Percentiles rank a stretch among this genome's conserved stretches.
These are phyloP conservation scores for Sambucus nigra DNA, from an alignment of 129 eudicot species.

Conservation along the genomic window DNA sequence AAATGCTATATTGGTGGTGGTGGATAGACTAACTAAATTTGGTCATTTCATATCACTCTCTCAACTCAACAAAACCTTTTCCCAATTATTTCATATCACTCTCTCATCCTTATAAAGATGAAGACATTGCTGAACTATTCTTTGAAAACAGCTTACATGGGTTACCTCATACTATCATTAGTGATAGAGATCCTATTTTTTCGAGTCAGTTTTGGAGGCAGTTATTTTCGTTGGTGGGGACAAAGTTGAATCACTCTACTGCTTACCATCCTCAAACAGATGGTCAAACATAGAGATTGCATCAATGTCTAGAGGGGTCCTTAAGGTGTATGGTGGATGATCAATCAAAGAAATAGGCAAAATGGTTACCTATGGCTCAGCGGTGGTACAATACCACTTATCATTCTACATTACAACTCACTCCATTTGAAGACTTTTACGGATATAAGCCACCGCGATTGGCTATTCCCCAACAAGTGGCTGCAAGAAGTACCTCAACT, in stretches of 20 bases:
- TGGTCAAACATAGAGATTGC: neutral
- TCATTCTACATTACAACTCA: neutral
- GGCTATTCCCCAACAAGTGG: too few relatives aligned
- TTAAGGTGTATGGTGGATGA: neutral
- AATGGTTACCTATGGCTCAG: neutral
- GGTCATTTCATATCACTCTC: neutral
- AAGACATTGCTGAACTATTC: neutral
- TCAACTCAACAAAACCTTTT: too few relatives aligned
- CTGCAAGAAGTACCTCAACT: too few relatives aligned
- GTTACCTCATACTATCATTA: neutral
- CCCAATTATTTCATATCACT: neutral
- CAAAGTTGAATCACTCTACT: neutral
- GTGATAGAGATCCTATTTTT: neutral
- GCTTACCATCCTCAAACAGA: neutral
- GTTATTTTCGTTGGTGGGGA: neutral
- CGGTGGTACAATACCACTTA: neutral
- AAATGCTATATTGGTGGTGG: neutral
- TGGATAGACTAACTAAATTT: slow-evolving; percentile 2
- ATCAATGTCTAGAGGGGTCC: neutral
- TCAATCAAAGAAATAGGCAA: neutral
- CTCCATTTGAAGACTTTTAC: neutral
- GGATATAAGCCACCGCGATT: neutral
- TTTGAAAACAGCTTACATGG: neutral
- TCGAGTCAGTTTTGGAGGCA: neutral
- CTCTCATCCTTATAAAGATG: neutral